Base-by-base conservation (phyloP, 192 early-diverging fungal species). In the Backusella mclennaniae region DNA sequence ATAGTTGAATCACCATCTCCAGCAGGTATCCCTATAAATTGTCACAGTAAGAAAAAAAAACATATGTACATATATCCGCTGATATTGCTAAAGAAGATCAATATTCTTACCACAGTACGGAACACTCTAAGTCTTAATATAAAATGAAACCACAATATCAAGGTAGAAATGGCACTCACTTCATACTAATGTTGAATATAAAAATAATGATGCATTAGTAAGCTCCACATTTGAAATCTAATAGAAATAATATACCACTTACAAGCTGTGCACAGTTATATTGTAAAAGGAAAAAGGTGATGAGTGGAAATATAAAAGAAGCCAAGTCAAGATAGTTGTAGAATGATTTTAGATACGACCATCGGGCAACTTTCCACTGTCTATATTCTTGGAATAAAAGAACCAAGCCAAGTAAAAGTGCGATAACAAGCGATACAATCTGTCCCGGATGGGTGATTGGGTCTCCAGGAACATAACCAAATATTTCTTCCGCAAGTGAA, bases 91-190 rank as follows among this genome's bases (percentile, higher is more conserved):
- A 36, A 19, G 38, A 9, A 7, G 21, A 59, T 35, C 31, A 36
- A 17, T 17, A 17, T 19, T 36, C 73, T 67, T 75, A 67, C 74
- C 14, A 75, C 66, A 29, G 19, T 23, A 35, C 26, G 35, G 11
- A 67, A n/a, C 26, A 75, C 42, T 4, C 74, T 21, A 6, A 75
- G 39, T 21, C 66, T 36, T 12, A 75, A 26, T 42, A 75, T 75
- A 44, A 36, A 66, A 21, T 75, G 74, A n/a, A 46, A n/a, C 74
- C 74, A 75, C n/a, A 75, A 35, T 35, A 75, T 14, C 26, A 63
- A 26, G 9, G 56, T 26, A 29, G 56, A 63, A 29, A 63, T 14
- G 0, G 56, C 21, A 63, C 56, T 29, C 9, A 29, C 9, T 29
- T 63, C 56, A 2, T 63, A 23, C 56, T 63, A 29, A 29, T 29